phyloP scores from a whole-genome alignment of 257 asterid species.

The Plantago major region DNA sequence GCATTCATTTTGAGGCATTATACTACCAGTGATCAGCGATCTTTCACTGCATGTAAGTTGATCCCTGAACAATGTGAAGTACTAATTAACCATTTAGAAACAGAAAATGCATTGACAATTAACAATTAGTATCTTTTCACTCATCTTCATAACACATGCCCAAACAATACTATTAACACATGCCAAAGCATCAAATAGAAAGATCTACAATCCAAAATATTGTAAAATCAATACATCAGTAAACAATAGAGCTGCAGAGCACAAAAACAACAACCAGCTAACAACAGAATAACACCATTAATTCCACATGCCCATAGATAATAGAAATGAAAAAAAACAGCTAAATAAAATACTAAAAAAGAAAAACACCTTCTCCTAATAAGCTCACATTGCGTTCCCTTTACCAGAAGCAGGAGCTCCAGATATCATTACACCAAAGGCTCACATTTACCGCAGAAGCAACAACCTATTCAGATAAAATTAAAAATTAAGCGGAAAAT shows the following conservation, averaged over 20 bases:
- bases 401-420: conserved; percentile 99
- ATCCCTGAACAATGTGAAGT: not conserved
- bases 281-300: no score
- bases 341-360: not conserved
- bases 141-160: no score
- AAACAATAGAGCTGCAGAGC: no score
- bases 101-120: not conserved
- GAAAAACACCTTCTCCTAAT: conserved; percentile 77
- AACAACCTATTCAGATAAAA: conserved; percentile 41
- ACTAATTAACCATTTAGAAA: not conserved
- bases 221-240: not conserved
- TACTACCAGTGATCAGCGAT: no score
- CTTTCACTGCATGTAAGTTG: no score
- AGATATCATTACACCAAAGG: conserved; percentile 88
- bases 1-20: not conserved
- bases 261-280: no score
- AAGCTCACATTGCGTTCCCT: conserved; percentile 98
- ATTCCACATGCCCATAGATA: no score
- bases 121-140: no score
- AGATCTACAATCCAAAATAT: not conserved
- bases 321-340: not conserved
- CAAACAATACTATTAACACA: no score
- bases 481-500: not conserved
- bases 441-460: conserved; percentile 41
- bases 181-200: no score